These are phyloP conservation scores for Naganishia vaughanmartiniae DNA, from an alignment of 768 basidiomycete genomes.

Conservation along the genomic window DNA sequence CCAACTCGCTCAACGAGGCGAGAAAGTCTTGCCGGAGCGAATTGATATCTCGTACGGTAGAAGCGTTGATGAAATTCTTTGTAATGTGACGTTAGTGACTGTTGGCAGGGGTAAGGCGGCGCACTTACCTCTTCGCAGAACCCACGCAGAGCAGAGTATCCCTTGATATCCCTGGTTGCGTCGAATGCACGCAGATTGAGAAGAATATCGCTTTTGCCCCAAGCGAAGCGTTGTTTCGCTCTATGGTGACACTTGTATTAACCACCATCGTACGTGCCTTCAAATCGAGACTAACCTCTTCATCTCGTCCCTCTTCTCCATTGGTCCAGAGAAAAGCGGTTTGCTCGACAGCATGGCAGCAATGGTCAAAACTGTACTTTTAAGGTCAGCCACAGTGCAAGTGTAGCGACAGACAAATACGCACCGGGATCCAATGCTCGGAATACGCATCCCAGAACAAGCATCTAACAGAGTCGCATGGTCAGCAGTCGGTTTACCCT, in stretches of 20 bases:
- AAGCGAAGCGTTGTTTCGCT: constrained; percentile 68
- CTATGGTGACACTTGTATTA: constrained; percentile 52
- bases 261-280: not conserved
- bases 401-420: constrained; percentile 26
- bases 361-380: constrained; percentile 63
- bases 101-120: not conserved
- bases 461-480: constrained; percentile 61
- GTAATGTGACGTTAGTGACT: not conserved
- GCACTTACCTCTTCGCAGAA: constrained; percentile 67
- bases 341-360: constrained; percentile 82
- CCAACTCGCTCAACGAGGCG: constrained; percentile 65
- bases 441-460: constrained; percentile 79
- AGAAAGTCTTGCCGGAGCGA: constrained; percentile 75
- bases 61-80: constrained; percentile 77
- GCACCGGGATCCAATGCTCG: constrained; percentile 67
- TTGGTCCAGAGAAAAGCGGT: constrained; percentile 74
- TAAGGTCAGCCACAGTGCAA: not conserved
- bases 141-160: constrained; percentile 58
- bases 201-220: constrained; percentile 75
- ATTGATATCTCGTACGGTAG: constrained; percentile 72
- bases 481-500: not conserved
- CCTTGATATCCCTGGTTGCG: constrained; percentile 51
- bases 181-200: constrained; percentile 77
- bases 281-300: constrained; percentile 57
- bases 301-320: constrained; percentile 80